phyloP scores from a whole-genome alignment of 2,329 filamentous ascomycete genomes.

The Calonectria pauciramosa region DNA sequence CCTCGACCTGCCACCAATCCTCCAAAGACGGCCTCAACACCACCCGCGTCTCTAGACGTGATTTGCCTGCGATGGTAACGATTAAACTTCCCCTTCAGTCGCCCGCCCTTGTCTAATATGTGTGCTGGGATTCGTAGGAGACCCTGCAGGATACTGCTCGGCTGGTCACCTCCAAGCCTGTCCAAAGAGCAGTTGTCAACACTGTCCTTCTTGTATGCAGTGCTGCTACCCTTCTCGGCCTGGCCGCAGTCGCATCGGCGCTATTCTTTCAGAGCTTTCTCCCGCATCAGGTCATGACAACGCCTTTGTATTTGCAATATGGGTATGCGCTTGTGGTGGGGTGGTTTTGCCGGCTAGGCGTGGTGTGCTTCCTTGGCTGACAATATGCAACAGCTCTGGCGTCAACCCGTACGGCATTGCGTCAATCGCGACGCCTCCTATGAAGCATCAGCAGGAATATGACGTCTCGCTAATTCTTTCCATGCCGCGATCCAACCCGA shows the following conservation, averaged over 20 bases:
- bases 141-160: slow-evolving; percentile 53
- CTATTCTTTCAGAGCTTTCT: slow-evolving; percentile 70
- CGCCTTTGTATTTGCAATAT: slow-evolving; percentile 71
- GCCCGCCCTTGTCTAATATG: background rate
- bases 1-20: slow-evolving; percentile 26
- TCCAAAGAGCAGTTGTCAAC: slow-evolving; percentile 65
- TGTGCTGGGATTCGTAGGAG: slow-evolving; percentile 44
- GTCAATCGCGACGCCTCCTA: slow-evolving; percentile 60
- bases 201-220: slow-evolving; percentile 59
- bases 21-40: slow-evolving; percentile 20
- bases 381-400: slow-evolving; percentile 55
- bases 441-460: slow-evolving; percentile 84
- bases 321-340: slow-evolving; percentile 56
- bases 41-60: slow-evolving; percentile 24
- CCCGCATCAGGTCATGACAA: slow-evolving; percentile 65
- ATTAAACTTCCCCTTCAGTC: background rate
- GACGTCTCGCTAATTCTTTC: slow-evolving; percentile 83
- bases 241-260: slow-evolving; percentile 64
- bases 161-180: slow-evolving; percentile 63
- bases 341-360: background rate
- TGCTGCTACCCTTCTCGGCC: slow-evolving; percentile 59
- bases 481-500: slow-evolving; percentile 83
- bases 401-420: slow-evolving; percentile 67
- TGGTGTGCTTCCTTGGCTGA: slow-evolving; percentile 28
- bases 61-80: slow-evolving; percentile 36